Evolutionary conservation across 1,284 basidiomycete genomes (phyloP), one percentile per base, ranked within the genome.

Genomic region (Coniferiporia weirii): DNA sequence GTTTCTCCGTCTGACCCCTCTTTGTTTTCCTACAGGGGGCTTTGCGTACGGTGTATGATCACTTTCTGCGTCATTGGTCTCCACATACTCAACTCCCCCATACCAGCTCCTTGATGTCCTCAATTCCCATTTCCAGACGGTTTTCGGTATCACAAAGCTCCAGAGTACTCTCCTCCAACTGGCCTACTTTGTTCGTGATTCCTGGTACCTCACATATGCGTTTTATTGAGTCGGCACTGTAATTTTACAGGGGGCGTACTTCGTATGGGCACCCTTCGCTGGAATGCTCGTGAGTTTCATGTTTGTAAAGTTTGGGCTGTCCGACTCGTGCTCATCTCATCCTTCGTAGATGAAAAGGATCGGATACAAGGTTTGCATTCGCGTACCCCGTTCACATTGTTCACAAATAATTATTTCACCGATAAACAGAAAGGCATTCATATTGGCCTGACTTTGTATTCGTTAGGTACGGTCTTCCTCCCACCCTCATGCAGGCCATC

Each of bases 111-210:
- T 94, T 64, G 92, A 94, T 71, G 91, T 93, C 36, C 78, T 93
- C 59, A 91, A 91, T 73, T 83, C 88, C 56, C 88, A 91, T 69
- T 91, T 92, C 72, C 90, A 90, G 73, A 71, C 68, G 10, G 81
- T 89, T 8, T 87, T 91, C 64, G 76, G 76, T 1, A 88, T 91
- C 69, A 79, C 80, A 48, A 89, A 87, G 66, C 80, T 89, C 17
- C 83, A 93, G 70, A 92, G 89, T 49, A 92, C 93, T 1, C 81
- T 91, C 61, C 79, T 95, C 35, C 93, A 95, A 69, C 80, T 91
- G 7, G 89, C 90, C 3, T 95, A 94, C 73, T 95, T 94, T 64
- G 87, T 75, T 73, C 64, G 56, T 54, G 19, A 22, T 13, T 27
- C 17, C 12, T 47, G 13, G 15, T 38, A 17, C 19, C 53, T n/a